Evolutionary conservation across 2,329 filamentous ascomycete species (phyloP).

Genomic region (Exophiala phaeomuriformis): DNA sequence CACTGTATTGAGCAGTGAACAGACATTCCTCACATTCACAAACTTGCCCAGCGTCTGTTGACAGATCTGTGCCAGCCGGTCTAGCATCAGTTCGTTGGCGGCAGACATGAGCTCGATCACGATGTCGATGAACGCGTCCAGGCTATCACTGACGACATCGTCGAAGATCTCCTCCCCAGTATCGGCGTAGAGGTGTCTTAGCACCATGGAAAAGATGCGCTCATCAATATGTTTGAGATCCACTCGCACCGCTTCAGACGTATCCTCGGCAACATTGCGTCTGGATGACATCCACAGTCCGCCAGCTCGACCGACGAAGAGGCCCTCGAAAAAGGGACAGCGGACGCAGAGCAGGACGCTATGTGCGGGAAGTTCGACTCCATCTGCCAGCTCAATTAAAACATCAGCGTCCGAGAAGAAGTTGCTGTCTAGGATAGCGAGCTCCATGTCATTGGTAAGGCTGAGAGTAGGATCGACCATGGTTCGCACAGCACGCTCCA

Average conservation of each 20-base stretch:
- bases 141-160: conserved; percentile 58
- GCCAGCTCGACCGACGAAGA: conserved; percentile 80
- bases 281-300: conserved; percentile 76
- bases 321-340: conserved; percentile 84
- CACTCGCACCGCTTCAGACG: conserved; percentile 54
- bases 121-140: conserved; percentile 83
- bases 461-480: conserved; percentile 60
- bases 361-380: conserved; percentile 63
- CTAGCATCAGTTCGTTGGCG: conserved; percentile 92
- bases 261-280: conserved; percentile 43
- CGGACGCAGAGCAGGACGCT: conserved; percentile 71
- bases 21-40: conserved; percentile 65
- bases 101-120: conserved; percentile 83
- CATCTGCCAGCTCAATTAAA: conserved; percentile 67
- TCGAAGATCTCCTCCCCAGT: conserved; percentile 74
- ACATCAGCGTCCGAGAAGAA: conserved; percentile 79
- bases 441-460: conserved; percentile 62
- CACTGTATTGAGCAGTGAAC: conserved; percentile 75
- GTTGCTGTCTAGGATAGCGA: conserved; percentile 58
- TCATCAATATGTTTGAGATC: conserved; percentile 75
- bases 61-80: conserved; percentile 81
- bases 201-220: conserved; percentile 67
- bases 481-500: conserved; percentile 71
- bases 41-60: conserved; percentile 68
- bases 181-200: conserved; percentile 78